Base-by-base conservation (phyloP, 1,284 basidiomycete species). In the Microbotryum silenes-acaulis region DNA sequence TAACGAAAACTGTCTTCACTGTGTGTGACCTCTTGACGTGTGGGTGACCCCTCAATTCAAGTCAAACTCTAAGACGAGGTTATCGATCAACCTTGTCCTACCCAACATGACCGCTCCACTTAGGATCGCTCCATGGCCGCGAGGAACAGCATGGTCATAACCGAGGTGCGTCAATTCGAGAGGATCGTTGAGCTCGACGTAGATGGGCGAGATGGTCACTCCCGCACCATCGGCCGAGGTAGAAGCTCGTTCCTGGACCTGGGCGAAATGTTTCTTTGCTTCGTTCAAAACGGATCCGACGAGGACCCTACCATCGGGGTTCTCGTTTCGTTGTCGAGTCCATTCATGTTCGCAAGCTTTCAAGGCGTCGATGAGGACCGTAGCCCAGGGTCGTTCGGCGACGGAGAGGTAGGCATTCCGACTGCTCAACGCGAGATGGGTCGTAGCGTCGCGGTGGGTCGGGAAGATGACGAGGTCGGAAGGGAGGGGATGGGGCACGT, bases 21-120 rank as follows among this genome's bases (percentile, higher is more conserved):
- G 31, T n/a, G 21, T n/a, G 18, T 16, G 25, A 44, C n/a, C 44
- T 4, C 12, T 18, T 45, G 4, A 20, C 53, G 21, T 45, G n/a
- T 31, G 42, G 6, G 0, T 31, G 46, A n/a, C 18, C 27, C 31
- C 14, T 33, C 45, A 45, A 57, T 65, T 64, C 56, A 71, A 47
- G 2, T 65, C 61, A 23, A 58, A 70, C 14, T 68, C 89, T 1
- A 94, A 75, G 49, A 94, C 77, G 47, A 97, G 75, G 75, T 98
- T 98, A 75, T 98, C 94, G 56, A 98, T 97, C 71, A 98, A 74
- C 67, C 94, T 80, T 44, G 92, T 97, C 72, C 81, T 82, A 51
- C 90, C 91, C 3, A 97, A 82, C 82, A 87, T 88, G 65, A 96
- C 75, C 18, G 92, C 93, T 2, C 91, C 94, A 68, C 89, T 93